Base-by-base conservation (phyloP, 805 yeast genomes). In the Deakozyma indianensis region DNA sequence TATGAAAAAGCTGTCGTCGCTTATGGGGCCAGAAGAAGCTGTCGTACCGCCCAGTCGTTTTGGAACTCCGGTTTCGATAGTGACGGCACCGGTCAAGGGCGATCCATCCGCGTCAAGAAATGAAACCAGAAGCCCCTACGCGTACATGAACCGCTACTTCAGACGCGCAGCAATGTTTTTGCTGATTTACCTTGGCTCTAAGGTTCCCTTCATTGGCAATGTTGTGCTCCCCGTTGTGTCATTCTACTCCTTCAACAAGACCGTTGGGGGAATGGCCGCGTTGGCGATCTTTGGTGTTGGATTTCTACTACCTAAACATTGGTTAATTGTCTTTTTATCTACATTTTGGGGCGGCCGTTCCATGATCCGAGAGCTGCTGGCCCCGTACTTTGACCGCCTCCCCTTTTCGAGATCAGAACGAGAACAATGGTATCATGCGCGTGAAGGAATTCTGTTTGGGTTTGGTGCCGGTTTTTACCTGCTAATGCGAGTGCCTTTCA, bases 361-460 rank as follows among this genome's bases (percentile, higher is more conserved):
- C 38, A 60, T 75, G 45, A 59, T 66, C 43, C 60, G 68, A 35
- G 75, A 72, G 40, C 62, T 77, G 43, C 62, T 77, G 32, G 53
- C 57, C 3, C 80, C 80, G 3, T 77, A 73, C 55, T 72, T 77
- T 55, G 53, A 63, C 7, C 60, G 71, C 11, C 60, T 75, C 20
- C 71, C 73, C 11, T 69, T 74, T 46, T 48, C 57, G 5, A 55
- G 54, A 3, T 50, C 59, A n/a, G 73, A 73, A 45, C 62, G 64
- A 38, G 59, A 64, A 16, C 67, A 63, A 45, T 77, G 82, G 82
- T 59, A 66, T 42, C 62, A 63, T 11, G 66, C 75, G 14, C 64
- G 82, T 35, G 75, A 72, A 45, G 81, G 80, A 0, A 65, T 73
- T 24, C 57, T 78, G 43, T 70, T 71, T 49, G 81, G 80, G 3